Evolutionary conservation across 2,329 filamentous ascomycete genomes (phyloP), one percentile per base, ranked within the genome.

Genomic region (Ramichloridium luteum): DNA sequence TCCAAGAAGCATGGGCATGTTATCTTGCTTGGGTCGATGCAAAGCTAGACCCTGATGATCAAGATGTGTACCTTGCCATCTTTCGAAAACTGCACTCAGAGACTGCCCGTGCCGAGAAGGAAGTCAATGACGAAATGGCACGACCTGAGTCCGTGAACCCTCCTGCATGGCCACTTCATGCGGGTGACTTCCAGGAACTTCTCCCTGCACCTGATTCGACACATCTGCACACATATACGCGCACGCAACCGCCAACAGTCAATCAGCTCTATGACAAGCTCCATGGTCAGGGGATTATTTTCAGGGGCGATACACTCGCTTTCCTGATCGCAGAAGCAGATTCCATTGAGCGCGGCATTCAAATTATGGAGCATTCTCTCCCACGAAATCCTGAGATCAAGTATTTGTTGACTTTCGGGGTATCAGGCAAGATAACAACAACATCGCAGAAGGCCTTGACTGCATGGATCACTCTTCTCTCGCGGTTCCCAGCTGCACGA

Each of bases 1-100:
- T 70, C 28, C 63, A 70, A 38, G 73, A 78, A 54, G 72, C 74
- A 4, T 78, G 74, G 74, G 72, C 72, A 13, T 73, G 68, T 39
- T 78, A 75, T 47, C 51, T 74, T 25, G 63, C 69, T 4, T 72
- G 65, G 37, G 61, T 72, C 46, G 57, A 64, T 13, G 54, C 57
- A 10, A 51, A 48, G 6, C 42, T 55, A 20, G 50, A 48, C 6
- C 45, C 54, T n/a, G 51, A 55, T 32, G 20, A 8, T 8, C 40
- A 54, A 16, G 49, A 55, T 15, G 58, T 73, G 2, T 72, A 72
- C 37, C 53, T 63, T 31, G 70, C 67, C 20, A 74, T 77, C 61
- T 63, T 70, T 15, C 60, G 66, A 37, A 75, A 74, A 41, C 48
- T 77, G 11, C 51, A 66, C 6, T 56, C 58, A 37, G 57, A 40